Conservation (phyloP, 169 alveolate species). For the Hepatocystis sp. region DNA sequence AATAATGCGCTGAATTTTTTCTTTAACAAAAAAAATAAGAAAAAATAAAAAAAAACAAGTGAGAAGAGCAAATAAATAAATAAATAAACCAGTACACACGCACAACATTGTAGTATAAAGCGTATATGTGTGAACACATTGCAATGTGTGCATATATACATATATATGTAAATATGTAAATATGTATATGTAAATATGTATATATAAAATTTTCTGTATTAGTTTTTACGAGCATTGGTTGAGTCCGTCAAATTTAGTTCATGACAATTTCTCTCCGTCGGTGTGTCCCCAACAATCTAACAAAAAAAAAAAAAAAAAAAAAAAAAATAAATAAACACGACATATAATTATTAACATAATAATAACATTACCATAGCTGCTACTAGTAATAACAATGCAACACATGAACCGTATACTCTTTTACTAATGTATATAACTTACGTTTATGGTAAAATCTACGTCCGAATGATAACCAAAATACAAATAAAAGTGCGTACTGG, state of each 20-base stretch:
- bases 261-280: slow-evolving; percentile 50
- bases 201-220: background rate
- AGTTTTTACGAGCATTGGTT: slow-evolving; percentile 26
- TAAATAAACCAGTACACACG: no score
- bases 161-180: background rate
- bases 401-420: no score
- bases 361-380: no score
- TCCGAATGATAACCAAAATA: slow-evolving; percentile 86
- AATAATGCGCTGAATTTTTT: slow-evolving; percentile 58
- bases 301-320: slow-evolving; percentile 1
- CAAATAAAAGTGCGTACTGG: slow-evolving; percentile 82
- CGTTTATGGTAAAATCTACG: slow-evolving; percentile 38
- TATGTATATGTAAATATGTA: no score
- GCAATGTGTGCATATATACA: background rate
- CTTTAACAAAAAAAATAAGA: background rate
- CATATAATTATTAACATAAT: no score
- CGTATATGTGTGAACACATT: background rate
- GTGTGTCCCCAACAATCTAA: slow-evolving; percentile 57
- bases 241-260: slow-evolving; percentile 32
- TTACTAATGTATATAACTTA: slow-evolving; percentile 13
- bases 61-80: no score
- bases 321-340: background rate
- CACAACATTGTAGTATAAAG: no score
- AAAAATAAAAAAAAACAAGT: no score
- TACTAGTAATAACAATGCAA: no score